Percentiles rank a stretch among this genome's conserved stretches.
Evolutionary conservation across 345 rosid species (phyloP).

Genomic region (Euphorbia lathyris): DNA sequence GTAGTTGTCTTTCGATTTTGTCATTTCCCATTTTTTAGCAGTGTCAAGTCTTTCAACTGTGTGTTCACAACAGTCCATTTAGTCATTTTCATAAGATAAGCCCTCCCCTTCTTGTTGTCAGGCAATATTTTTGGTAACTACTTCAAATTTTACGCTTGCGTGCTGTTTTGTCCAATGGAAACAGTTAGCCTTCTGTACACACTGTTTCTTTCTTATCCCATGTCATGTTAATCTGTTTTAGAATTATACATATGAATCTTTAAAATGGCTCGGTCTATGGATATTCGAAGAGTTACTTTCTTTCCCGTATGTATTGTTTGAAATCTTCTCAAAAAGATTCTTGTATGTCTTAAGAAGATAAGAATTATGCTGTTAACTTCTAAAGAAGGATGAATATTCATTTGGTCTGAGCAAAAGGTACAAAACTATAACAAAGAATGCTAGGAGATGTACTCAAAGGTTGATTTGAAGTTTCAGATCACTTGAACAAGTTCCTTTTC

Average conservation of each 20-base stretch:
- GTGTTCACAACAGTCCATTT: not conserved
- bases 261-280: not conserved
- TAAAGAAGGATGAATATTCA: not conserved
- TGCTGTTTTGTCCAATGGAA: not conserved
- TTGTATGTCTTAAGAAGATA: not conserved
- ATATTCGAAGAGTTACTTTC: constrained; percentile 1
- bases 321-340: not conserved
- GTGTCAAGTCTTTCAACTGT: not conserved
- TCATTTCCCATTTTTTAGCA: not conserved
- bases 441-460: not conserved
- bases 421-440: not conserved
- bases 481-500: too few relatives aligned
- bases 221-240: not conserved
- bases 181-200: not conserved
- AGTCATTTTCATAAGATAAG: not conserved
- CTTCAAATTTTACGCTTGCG: not conserved
- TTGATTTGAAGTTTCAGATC: not conserved
- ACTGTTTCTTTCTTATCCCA: not conserved
- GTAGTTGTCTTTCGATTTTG: not conserved
- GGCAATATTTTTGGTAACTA: not conserved
- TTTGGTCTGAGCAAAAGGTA: not conserved
- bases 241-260: not conserved
- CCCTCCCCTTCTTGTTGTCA: not conserved
- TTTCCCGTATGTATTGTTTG: not conserved
- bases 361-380: not conserved